phyloP scores from a whole-genome alignment of 768 basidiomycete species.

The Serendipita sp. region DNA sequence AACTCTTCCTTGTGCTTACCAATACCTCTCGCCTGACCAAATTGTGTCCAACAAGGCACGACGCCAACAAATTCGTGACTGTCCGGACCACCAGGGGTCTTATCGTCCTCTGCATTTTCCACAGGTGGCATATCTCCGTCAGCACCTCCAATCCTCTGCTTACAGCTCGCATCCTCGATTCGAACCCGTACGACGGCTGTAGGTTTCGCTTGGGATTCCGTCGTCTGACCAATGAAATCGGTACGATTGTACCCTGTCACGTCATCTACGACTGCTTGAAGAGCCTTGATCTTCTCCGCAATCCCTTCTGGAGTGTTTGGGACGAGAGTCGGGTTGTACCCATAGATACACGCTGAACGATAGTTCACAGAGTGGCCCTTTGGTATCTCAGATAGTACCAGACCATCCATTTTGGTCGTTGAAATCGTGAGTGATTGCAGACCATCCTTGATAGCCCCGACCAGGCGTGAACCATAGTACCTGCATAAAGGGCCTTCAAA shows the following conservation, averaged over 20 bases:
- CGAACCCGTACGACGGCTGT: neutral
- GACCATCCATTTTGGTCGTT: slow-evolving; percentile 1
- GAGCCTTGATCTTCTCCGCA: neutral
- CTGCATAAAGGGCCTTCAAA: neutral
- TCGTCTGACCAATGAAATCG: neutral
- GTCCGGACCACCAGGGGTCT: neutral
- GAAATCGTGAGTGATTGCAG: neutral
- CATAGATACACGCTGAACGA: slow-evolving; percentile 1
- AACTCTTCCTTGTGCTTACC: neutral
- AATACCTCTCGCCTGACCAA: neutral
- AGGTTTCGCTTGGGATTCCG: neutral
- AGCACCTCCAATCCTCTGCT: neutral
- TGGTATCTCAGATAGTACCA: neutral
- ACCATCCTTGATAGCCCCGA: neutral
- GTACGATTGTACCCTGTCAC: slow-evolving; percentile 4
- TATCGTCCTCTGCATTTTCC: neutral
- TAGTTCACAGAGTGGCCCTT: neutral
- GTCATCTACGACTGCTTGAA: neutral
- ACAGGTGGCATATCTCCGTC: neutral
- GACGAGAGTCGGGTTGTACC: neutral
- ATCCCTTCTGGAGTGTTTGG: neutral
- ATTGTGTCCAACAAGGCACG: neutral
- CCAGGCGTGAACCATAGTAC: neutral
- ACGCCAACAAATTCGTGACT: neutral
- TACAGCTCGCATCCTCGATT: slow-evolving; percentile 5